phyloP scores from a whole-genome alignment of 2,329 filamentous ascomycete genomes.

The Phialophora tarda region DNA sequence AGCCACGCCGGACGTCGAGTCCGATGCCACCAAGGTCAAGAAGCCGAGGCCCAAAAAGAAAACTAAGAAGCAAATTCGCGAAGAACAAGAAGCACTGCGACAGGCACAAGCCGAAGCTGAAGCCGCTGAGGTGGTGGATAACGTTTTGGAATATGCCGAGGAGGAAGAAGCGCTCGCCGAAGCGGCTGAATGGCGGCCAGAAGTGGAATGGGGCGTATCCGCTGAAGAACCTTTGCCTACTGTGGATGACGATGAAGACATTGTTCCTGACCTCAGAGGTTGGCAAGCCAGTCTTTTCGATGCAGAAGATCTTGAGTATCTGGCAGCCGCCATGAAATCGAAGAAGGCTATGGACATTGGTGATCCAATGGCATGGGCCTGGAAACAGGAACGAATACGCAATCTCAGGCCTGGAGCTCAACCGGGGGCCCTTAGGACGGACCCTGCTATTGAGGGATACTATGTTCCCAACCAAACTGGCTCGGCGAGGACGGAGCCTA shows the following conservation, averaged over 20 bases:
- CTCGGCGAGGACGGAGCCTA: constrained; percentile 86
- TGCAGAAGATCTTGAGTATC: constrained; percentile 65
- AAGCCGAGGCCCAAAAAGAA: constrained; percentile 65
- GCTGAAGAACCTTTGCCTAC: constrained; percentile 65
- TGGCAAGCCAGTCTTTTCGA: constrained; percentile 73
- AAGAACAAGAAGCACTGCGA: constrained; percentile 67
- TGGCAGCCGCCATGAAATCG: constrained; percentile 58
- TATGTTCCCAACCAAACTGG: constrained; percentile 88
- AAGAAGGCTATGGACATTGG: constrained; percentile 57
- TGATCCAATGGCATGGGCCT: constrained; percentile 68
- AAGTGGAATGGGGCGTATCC: constrained; percentile 67
- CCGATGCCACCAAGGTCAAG: constrained; percentile 49
- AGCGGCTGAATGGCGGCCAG: constrained; percentile 46
- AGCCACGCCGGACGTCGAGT: constrained; percentile 43
- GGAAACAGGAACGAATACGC: constrained; percentile 75
- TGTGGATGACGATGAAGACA: constrained; percentile 67
- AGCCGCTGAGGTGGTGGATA: constrained; percentile 47
- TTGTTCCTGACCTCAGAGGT: constrained; percentile 72
- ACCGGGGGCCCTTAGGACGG: constrained; percentile 36
- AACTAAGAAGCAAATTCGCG: constrained; percentile 76
- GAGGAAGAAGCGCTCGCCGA: constrained; percentile 43
- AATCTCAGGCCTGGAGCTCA: constrained; percentile 66
- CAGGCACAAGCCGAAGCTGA: constrained; percentile 59
- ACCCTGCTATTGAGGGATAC: constrained; percentile 62
- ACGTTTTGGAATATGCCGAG: constrained; percentile 43